Base-by-base conservation (phyloP, 805 yeast genomes). In the Kazachstania psychrophila region DNA sequence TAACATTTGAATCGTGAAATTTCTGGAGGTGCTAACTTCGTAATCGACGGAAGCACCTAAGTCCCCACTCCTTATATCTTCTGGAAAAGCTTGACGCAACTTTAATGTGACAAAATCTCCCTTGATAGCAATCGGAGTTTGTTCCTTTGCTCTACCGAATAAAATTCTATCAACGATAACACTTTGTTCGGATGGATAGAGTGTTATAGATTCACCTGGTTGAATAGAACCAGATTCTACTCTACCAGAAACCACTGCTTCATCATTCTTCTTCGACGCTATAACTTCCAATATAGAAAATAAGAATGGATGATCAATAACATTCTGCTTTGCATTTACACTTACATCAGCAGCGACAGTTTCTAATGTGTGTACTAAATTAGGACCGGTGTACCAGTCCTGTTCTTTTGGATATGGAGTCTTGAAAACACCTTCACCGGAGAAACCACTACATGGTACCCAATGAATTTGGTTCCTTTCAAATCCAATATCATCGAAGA, bases 391-490 rank as follows among this genome's bases (percentile, higher is more conserved):
- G 68, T 88, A 89, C 96, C 96, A 89, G 41, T 94, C 81, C 55
- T 86, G 79, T 31, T 36, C 31, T 4, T 22, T 16, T 12, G 57
- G 52, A 26, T 50, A 44, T 31, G 87, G 80, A 41, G 84, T 75
- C 34, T 86, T 94, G 64, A 82, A 83, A 62, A 92, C 73, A 49
- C 96, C 96, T 41, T 88, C 95, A 52, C 99, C 99, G 30, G 95
- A 83, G 66, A 72, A 85, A 38, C 98, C 98, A 20, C 96, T 85
- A 38, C 88, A 95, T 30, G 99, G 98, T 84, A 92, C 88, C 71
- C 78, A 84, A 18, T 72, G 62, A 34, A 92, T 76, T 55, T 87
- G 94, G 31, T 79, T 80, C 62, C 80, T 79, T 46, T 68, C 68
- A 65, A 84, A 88, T 15, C 98, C 98, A 52, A 85, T 77, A 55